Percentiles rank a stretch among this genome's conserved stretches.
These are phyloP conservation scores for Austroboletus eburneus DNA, from an alignment of 768 basidiomycete species.

Conservation along the genomic window DNA sequence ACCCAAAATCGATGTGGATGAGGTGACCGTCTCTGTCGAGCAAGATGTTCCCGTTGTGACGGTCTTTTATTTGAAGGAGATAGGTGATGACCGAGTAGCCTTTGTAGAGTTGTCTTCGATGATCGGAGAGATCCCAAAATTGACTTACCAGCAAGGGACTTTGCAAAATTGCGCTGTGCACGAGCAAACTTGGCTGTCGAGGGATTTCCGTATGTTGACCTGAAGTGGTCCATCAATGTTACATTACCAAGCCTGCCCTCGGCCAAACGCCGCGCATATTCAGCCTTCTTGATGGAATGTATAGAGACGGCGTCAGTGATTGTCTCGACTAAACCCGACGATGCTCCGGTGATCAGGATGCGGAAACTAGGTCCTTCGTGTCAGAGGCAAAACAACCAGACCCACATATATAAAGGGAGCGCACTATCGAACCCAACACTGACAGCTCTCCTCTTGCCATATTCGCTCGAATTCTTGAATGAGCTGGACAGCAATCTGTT, in stretches of 20 bases:
- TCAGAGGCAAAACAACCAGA: neutral
- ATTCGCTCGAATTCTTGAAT: constrained; percentile 91
- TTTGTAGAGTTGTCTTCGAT: constrained; percentile 17
- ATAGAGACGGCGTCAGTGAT: constrained; percentile 98
- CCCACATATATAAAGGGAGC: constrained; percentile 18
- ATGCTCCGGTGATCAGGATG: constrained; percentile 90
- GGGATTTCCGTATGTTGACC: constrained; percentile 83
- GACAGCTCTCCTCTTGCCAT: constrained; percentile 91
- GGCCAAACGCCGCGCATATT: constrained; percentile 86
- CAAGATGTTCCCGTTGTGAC: constrained; percentile 98
- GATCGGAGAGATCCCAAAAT: neutral
- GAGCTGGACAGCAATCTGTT: constrained; percentile 94
- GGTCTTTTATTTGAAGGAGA: constrained; percentile 95
- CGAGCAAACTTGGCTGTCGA: constrained; percentile 82
- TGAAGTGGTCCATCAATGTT: constrained; percentile 88
- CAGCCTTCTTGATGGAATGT: constrained; percentile 98
- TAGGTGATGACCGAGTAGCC: constrained; percentile 97
- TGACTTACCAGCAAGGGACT: constrained; percentile 73
- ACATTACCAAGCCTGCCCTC: constrained; percentile 82
- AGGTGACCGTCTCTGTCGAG: constrained; percentile 93
- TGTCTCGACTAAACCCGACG: constrained; percentile 93
- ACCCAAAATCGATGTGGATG: constrained; percentile 98
- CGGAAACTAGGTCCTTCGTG: constrained; percentile 64
- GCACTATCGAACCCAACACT: constrained; percentile 93
- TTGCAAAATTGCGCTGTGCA: constrained; percentile 92